Evolutionary conservation across 2,329 filamentous ascomycete genomes (phyloP).

Genomic region (Exophiala calicioides): DNA sequence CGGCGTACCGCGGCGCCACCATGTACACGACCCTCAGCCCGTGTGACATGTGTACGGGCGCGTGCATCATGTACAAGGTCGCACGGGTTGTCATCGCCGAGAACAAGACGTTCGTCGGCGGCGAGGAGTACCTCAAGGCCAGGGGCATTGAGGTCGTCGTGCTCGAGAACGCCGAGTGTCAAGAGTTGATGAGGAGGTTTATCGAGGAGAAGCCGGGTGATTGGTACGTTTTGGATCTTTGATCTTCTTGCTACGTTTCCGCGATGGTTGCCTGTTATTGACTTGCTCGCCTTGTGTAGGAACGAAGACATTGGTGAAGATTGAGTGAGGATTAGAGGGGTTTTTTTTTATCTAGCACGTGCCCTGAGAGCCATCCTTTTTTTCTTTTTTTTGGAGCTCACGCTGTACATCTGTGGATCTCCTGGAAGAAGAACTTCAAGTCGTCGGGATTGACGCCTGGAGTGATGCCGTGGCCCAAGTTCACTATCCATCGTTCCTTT

Average conservation of each 20-base stretch:
- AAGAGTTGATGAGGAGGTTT: conserved; percentile 69
- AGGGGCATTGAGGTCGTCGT: conserved; percentile 74
- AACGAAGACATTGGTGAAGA: conserved; percentile 58
- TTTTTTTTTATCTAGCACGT: neutral
- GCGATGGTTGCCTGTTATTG: conserved; percentile 3
- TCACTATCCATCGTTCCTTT: conserved; percentile 94
- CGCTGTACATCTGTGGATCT: conserved; percentile 71
- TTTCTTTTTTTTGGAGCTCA: conserved; percentile 4
- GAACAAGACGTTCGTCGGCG: conserved; percentile 73
- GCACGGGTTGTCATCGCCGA: conserved; percentile 74
- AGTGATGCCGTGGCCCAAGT: conserved; percentile 96
- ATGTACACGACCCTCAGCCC: conserved; percentile 82
- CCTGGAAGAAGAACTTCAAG: conserved; percentile 89
- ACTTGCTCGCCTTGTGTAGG: conserved; percentile 41
- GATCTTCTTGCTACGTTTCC: neutral
- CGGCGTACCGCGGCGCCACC: conserved; percentile 69
- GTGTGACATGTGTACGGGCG: conserved; percentile 80
- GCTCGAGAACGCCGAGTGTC: conserved; percentile 65
- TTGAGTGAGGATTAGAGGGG: neutral
- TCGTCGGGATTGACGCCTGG: conserved; percentile 93
- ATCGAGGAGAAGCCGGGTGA: conserved; percentile 71
- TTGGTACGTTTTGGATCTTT: conserved; percentile 55
- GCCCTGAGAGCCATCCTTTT: conserved; percentile 3
- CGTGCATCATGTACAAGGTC: conserved; percentile 74
- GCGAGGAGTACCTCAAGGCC: conserved; percentile 68